Conservation (phyloP, 805 yeast species). For the Debaryomyces maramus region DNA sequence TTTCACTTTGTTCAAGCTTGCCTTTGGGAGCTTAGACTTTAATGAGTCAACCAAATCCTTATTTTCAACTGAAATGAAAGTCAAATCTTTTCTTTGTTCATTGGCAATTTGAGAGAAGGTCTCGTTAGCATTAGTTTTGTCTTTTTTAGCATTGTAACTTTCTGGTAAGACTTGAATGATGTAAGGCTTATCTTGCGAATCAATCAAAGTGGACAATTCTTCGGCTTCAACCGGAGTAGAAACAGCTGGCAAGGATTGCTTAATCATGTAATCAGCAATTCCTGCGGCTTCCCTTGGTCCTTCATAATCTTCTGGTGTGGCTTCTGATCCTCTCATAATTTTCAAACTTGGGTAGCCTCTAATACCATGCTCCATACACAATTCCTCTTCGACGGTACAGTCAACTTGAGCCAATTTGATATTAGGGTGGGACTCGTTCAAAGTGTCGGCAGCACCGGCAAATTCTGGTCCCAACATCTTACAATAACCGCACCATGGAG, state of each 20-base stretch:
- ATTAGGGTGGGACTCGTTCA: constrained; percentile 51
- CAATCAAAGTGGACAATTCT: constrained; percentile 51
- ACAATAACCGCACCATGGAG: constrained; percentile 99
- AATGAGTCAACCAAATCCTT: constrained; percentile 39
- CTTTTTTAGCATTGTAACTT: constrained; percentile 26
- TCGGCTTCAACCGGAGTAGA: constrained; percentile 43
- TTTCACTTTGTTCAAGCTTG: constrained; percentile 23
- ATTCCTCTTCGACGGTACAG: constrained; percentile 74
- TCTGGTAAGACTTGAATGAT: constrained; percentile 50
- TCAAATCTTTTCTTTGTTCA: constrained; percentile 57
- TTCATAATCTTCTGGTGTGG: constrained; percentile 60
- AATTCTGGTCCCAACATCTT: constrained; percentile 83
- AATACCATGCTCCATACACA: constrained; percentile 67
- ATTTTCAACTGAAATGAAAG: constrained; percentile 51
- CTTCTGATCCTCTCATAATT: constrained; percentile 57
- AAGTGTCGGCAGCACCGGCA: constrained; percentile 65
- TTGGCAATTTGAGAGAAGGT: constrained; percentile 68
- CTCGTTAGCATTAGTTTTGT: constrained; percentile 36
- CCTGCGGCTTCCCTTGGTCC: constrained; percentile 85
- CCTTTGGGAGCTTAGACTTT: constrained; percentile 30
- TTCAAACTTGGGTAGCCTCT: constrained; percentile 86
- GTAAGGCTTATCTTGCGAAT: constrained; percentile 50
- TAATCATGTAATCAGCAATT: constrained; percentile 75
- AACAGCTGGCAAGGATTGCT: constrained; percentile 75
- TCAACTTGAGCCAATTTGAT: constrained; percentile 81